Evolutionary conservation across 192 early-diverging fungal species (phyloP), one percentile per base, ranked within the genome.

Genomic region (Kickxella alabastrina): DNA sequence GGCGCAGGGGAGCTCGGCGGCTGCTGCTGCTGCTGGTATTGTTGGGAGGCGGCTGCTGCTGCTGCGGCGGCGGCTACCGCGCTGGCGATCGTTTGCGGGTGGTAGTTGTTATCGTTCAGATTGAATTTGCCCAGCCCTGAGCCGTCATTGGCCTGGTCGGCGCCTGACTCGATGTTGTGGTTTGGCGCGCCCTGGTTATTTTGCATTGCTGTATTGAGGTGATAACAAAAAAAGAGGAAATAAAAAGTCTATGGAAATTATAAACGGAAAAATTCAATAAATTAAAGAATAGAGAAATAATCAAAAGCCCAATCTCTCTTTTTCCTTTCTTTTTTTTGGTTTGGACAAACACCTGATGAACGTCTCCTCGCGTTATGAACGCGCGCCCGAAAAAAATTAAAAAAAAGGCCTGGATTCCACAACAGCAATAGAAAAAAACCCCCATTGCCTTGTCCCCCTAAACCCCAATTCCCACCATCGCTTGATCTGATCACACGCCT

Each of bases 71-170:
- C 59, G 18, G 70, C 70, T 38, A 72, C 54, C 10, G 68, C 68
- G 25, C 44, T 58, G 49, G 68, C 68, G n/a, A 74, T 39, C n/a
- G 58, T 39, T 36, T 74, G 71, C 36, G 52, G 25, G 24, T 66
- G 63, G 52, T 67, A 62, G 12, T 43, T 48, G 4, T 41, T 17
- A 8, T 61, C 62, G 4, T 25, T 19, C 26, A 73, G 32, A 14
- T 42, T 47, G 41, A 73, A 73, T 27, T 65, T 61, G n/a, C 69
- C 57, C 32, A 65, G 43, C 26, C 36, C 53, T 18, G 58, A 49
- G 35, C 48, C 43, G 37, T 38, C 54, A n/a, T 62, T 51, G 22
- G 15, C 45, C 19, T 49, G 46, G 39, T 54, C 56, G 19, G 31
- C 26, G 29, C 40, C 43, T 18, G 53, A 52, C 58, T 27, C 54